Evolutionary conservation across 2,329 filamentous ascomycete species (phyloP).

Genomic region (Zymoseptoria brevis): DNA sequence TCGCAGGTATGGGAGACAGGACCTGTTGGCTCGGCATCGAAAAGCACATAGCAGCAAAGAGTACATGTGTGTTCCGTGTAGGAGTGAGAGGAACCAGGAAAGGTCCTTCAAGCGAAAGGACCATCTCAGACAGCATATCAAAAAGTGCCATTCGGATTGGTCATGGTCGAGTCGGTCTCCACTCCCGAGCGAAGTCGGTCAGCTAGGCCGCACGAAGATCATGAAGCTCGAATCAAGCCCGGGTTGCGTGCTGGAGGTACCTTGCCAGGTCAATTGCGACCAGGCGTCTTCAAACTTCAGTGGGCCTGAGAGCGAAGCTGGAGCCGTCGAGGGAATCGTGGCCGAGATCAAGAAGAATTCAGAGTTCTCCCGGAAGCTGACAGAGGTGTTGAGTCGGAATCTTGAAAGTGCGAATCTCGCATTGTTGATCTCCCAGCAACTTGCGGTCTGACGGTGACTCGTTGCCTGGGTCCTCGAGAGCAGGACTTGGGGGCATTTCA

Average conservation of each 20-base stretch:
- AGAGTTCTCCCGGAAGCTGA: neutral
- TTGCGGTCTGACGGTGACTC: neutral
- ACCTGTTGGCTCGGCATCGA: conserved; percentile 4
- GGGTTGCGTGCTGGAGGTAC: neutral
- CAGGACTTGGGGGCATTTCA: neutral
- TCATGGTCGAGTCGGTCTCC: neutral
- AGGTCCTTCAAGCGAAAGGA: conserved; percentile 12
- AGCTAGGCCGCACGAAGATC: neutral
- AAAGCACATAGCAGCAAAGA: conserved; percentile 1
- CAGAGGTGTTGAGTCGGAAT: neutral
- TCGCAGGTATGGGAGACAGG: conserved; percentile 7
- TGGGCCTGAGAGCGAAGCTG: neutral
- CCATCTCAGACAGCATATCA: conserved; percentile 8
- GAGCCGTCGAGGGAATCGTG: neutral
- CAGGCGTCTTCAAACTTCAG: neutral
- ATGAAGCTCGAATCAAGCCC: neutral
- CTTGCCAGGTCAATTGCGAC: neutral
- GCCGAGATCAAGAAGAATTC: neutral
- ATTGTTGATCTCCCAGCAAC: neutral
- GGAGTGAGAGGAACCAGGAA: no score
- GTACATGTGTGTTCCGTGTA: conserved; percentile 2
- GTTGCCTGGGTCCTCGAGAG: neutral
- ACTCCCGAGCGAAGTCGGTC: neutral
- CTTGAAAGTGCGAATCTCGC: neutral
- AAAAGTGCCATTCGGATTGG: conserved; percentile 3